Base-by-base conservation (phyloP, 2,329 filamentous ascomycete species). In the Tolypocladium paradoxum region DNA sequence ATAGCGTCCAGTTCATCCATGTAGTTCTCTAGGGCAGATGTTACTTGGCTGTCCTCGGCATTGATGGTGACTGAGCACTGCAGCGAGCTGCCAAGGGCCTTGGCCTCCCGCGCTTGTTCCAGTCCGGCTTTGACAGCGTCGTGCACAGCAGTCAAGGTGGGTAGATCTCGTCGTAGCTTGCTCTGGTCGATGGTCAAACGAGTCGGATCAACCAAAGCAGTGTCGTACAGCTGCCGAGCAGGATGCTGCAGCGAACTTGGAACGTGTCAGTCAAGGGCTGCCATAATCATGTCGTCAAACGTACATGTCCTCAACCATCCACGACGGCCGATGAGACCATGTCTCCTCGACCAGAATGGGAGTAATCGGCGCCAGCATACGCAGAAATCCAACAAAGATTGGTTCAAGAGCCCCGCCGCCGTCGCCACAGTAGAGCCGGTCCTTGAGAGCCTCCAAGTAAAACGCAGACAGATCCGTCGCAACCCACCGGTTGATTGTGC, bases 401-500 rank as follows among this genome's bases (percentile, higher is more conserved):
- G 79, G 76, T 58, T 81, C 78, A 48, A 88, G 70, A 5, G 79
- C 75, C 48, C 87, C 85, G 16, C 79, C 76, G 16, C 81, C 80
- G 55, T 84, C 81, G 33, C 87, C 88, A 47, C 91, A 93, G 73
- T 99, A 99, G 1, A 97, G 75, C 3, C 89, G 79, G 63, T 99
- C 93, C 69, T 99, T 99, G 61, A 91, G 77, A 0, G 88, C 84
- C 69, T 99, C 93, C 54, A 99, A 82, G 68, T 97, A 99, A 68
- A 96, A 95, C 0, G 92, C 86, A 0, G 90, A 96, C 27, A 99
- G 77, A 60, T 96, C 88, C 27, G 78, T 83, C 53, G 84, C 83
- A 55, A 95, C 78, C 84, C 91, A 96, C 57, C 82, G 81, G 68
- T 91, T 95, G 58, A 97, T 76, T 4, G 78, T 71, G 55, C 76